Evolutionary conservation across 805 yeast species (phyloP), one percentile per base, ranked within the genome.

Genomic region (Yamadazyma scolyti): DNA sequence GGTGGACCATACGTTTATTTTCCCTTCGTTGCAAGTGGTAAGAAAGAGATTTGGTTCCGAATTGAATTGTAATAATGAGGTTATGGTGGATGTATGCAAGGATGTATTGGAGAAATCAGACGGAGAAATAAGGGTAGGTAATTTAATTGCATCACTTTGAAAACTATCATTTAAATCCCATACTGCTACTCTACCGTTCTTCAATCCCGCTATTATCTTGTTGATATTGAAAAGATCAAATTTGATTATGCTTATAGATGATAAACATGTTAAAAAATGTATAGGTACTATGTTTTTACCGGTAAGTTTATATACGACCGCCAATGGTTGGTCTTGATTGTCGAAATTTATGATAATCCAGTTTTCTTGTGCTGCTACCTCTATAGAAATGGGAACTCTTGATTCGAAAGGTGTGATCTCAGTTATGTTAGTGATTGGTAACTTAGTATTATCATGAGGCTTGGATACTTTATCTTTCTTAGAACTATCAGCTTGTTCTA

Each of bases 131-230:
- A 54, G 31, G 30, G 40, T 43, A 5, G 59, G 61, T 13, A 54
- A 34, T 11, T 44, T 30, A 11, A 52, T 44, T 7, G 40, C 22
- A 10, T 39, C 33, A 25, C 17, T 25, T n/a, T 16, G n/a, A 11
- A 15, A 11, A 6, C 31, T 8, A 4, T 36, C 36, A n/a, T 28
- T 15, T 15, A 68, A 39, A 41, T 74, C 73, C 79, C 79, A 76
- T 6, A 71, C 50, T n/a, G 65, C 67, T 1, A 77, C 27, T 29
- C 62, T 61, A 0, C 83, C 82, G 42, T 70, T 69, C 11, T 46
- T 45, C 4, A 75, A 60, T 0, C 80, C 76, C 0, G 68, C 79
- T 16, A 72, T 47, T 1, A 77, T 51, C 30, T 64, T 57, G 28
- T 59, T 55, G 2, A 70, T 49, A 14, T 60, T 54, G 10, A 49